phyloP scores from a whole-genome alignment of 352 stramenopile genomes.

The Sclerospora graminicola region DNA sequence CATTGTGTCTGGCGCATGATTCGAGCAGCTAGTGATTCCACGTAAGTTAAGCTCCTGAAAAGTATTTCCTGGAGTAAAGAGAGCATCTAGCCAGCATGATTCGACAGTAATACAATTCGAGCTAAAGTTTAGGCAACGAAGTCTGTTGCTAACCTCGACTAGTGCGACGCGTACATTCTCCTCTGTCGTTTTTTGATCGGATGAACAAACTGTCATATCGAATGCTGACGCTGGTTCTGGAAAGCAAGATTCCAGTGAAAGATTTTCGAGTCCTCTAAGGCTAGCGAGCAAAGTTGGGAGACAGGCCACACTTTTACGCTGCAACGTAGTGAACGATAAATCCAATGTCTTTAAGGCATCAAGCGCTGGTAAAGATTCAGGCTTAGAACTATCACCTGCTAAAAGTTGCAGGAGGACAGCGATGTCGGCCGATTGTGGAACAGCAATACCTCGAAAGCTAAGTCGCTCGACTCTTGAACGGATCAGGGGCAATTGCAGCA shows the following conservation, averaged over 20 bases:
- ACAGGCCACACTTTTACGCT: constrained; percentile 21
- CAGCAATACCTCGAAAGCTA: constrained; percentile 32
- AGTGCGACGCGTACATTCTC: constrained; percentile 26
- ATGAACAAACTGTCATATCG: neutral
- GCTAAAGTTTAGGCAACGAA: constrained; percentile 40
- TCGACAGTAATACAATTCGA: constrained; percentile 35
- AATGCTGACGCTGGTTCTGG: constrained; percentile 2
- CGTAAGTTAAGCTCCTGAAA: constrained; percentile 26
- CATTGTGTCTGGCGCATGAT: constrained; percentile 5
- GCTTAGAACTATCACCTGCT: neutral
- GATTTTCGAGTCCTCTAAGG: constrained; percentile 22
- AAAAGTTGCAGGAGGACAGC: constrained; percentile 29
- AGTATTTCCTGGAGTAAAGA: constrained; percentile 42
- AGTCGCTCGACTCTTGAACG: constrained; percentile 26
- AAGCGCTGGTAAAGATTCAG: constrained; percentile 14
- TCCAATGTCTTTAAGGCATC: constrained; percentile 35
- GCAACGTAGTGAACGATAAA: constrained; percentile 64
- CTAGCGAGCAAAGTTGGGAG: constrained; percentile 32
- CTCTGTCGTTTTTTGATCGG: constrained; percentile 2
- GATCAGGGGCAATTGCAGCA: constrained; percentile 28
- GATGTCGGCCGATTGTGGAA: constrained; percentile 42
- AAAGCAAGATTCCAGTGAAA: constrained; percentile 56
- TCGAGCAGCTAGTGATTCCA: constrained; percentile 7
- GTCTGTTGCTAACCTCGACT: constrained; percentile 22
- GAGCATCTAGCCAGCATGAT: constrained; percentile 39